Percentiles rank a stretch among this genome's conserved stretches.
These are phyloP conservation scores for Beta vulgaris DNA, from an alignment of 148 eudicot genomes.

Conservation along the genomic window DNA sequence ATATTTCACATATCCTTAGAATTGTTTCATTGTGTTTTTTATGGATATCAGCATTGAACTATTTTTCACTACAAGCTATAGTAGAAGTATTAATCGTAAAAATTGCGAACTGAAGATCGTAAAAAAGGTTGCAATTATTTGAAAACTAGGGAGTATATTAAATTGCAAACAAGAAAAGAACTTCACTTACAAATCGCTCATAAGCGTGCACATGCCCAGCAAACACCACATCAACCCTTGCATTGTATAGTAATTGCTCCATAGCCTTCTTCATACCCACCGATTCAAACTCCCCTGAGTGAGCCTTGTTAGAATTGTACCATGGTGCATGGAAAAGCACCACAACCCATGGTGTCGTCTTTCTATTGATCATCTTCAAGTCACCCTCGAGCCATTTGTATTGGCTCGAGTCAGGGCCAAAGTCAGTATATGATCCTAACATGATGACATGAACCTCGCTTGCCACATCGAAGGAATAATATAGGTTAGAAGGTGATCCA, in stretches of 20 bases:
- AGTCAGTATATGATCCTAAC: slow-evolving; percentile 74
- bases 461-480: slow-evolving; percentile 68
- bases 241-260: slow-evolving; percentile 55
- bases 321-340: slow-evolving; percentile 70
- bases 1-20: too few species aligned
- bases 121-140: too few species aligned
- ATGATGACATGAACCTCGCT: slow-evolving; percentile 61
- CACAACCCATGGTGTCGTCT: slow-evolving; percentile 65
- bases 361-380: slow-evolving; percentile 47
- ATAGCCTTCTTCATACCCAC: slow-evolving; percentile 50
- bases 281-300: slow-evolving; percentile 57
- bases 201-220: slow-evolving; percentile 87
- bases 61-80: too few species aligned
- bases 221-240: slow-evolving; percentile 59
- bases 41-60: too few species aligned
- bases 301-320: slow-evolving; percentile 66
- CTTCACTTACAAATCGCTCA: slow-evolving; percentile 77
- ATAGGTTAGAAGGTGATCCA: slow-evolving; percentile 57
- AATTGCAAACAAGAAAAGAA: neutral
- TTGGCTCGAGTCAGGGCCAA: slow-evolving; percentile 47
- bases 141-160: too few species aligned
- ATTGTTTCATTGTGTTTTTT: too few species aligned
- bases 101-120: too few species aligned
- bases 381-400: slow-evolving; percentile 59
- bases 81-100: too few species aligned